A percentile compares a stretch with the other conserved stretches of the same genome.
These are phyloP conservation scores for Golubevia sp. DNA, from an alignment of 1,284 basidiomycete genomes.

Conservation along the genomic window DNA sequence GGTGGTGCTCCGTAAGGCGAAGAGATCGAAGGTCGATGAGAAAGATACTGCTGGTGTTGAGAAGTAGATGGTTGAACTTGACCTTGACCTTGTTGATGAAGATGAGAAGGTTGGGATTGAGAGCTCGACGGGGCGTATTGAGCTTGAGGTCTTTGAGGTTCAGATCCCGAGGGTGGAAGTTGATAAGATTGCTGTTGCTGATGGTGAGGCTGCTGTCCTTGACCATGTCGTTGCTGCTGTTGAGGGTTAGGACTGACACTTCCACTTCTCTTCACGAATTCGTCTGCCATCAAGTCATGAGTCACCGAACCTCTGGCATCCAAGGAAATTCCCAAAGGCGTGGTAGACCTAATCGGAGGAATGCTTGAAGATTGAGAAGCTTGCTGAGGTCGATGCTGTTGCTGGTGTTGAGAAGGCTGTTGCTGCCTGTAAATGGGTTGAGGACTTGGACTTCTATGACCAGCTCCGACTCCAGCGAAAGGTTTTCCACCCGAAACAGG, in stretches of 20 bases:
- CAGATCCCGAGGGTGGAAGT: constrained; percentile 18
- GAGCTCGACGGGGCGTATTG: not conserved
- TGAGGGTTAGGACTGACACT: constrained; percentile 70
- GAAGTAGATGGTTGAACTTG: constrained; percentile 6
- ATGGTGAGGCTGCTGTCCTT: constrained; percentile 18
- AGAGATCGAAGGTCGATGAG: constrained; percentile 5
- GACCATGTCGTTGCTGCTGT: constrained; percentile 25
- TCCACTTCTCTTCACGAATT: constrained; percentile 60
- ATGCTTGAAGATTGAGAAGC: constrained; percentile 6
- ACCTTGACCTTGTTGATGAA: not conserved
- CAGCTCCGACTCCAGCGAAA: constrained; percentile 78
- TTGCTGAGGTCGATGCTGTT: constrained; percentile 14
- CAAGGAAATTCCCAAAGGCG: constrained; percentile 49
- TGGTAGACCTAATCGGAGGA: constrained; percentile 36
- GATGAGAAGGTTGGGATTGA: not conserved
- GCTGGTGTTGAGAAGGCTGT: constrained; percentile 21
- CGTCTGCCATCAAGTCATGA: constrained; percentile 58
- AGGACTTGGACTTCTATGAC: constrained; percentile 64
- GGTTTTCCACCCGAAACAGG: constrained; percentile 67
- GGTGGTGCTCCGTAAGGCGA: constrained; percentile 3
- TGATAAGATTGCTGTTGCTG: constrained; percentile 57
- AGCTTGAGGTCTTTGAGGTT: constrained; percentile 4
- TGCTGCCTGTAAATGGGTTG: constrained; percentile 27
- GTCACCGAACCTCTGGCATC: constrained; percentile 54
- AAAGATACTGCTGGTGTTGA: constrained; percentile 2